phyloP scores from a whole-genome alignment of 352 stramenopile species.

The Phytophthora constricta region DNA sequence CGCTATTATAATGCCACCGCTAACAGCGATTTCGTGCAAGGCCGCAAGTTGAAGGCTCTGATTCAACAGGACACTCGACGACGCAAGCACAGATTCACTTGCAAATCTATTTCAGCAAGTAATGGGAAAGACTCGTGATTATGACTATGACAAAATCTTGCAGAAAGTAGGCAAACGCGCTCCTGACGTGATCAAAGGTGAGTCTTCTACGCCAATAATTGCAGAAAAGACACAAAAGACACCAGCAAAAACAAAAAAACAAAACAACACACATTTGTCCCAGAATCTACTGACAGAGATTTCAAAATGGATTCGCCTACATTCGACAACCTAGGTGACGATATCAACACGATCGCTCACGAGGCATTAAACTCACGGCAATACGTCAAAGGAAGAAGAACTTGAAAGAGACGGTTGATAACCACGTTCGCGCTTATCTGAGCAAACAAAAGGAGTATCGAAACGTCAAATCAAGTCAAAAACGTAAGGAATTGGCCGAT shows the following conservation, averaged over 20 bases:
- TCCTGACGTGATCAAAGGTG: not conserved
- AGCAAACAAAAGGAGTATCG: conserved; percentile 28
- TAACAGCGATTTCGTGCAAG: conserved; percentile 27
- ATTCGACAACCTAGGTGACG: conserved; percentile 9
- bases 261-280: not conserved
- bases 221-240: no score
- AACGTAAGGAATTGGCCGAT: conserved; percentile 22
- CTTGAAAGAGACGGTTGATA: conserved; percentile 25
- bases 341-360: conserved; percentile 23
- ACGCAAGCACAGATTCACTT: conserved; percentile 13
- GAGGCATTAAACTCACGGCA: conserved; percentile 22
- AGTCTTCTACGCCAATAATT: no score
- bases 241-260: no score
- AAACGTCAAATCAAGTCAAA: no score
- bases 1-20: conserved; percentile 31
- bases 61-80: conserved; percentile 21
- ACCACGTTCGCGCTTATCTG: conserved; percentile 21
- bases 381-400: conserved; percentile 33
- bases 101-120: not conserved
- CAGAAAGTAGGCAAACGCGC: conserved; percentile 8
- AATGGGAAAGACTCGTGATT: not conserved
- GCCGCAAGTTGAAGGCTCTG: conserved; percentile 14
- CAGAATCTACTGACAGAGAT: not conserved
- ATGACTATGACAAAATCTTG: not conserved
- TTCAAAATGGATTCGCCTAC: not conserved